Evolutionary conservation across 306 rosid genomes (phyloP).

Genomic region (Ceratonia siliqua): DNA sequence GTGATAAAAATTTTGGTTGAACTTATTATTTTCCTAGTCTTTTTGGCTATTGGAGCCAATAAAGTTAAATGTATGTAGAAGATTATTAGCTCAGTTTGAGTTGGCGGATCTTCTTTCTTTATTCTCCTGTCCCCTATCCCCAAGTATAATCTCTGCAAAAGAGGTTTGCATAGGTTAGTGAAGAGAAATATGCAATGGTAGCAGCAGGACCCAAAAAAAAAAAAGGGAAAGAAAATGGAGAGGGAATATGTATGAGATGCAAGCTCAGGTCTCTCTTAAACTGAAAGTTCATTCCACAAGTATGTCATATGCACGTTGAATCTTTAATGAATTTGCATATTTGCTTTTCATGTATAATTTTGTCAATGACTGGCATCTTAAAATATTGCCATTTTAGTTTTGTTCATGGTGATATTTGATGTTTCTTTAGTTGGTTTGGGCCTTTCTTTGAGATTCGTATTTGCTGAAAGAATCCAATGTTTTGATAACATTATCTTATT

Average conservation of each 20-base stretch:
- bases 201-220: neutral
- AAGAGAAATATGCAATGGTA: constrained; percentile 12
- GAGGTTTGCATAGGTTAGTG: neutral
- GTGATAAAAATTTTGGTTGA: neutral
- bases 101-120: neutral
- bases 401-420: constrained; percentile 22
- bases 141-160: neutral
- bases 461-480: neutral
- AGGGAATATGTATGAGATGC: neutral
- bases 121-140: neutral
- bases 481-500: constrained; percentile 12
- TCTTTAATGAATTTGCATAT: neutral
- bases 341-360: constrained; percentile 10
- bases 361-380: neutral
- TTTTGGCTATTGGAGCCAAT: neutral
- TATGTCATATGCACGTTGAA: constrained; percentile 12
- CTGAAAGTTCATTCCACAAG: constrained; percentile 15
- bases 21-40: neutral
- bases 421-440: constrained; percentile 2
- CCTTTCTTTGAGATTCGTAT: neutral
- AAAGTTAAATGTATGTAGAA: constrained; percentile 12
- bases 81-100: neutral
- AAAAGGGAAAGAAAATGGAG: neutral
- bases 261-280: constrained; percentile 14
- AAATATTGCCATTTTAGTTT: constrained; percentile 2